These are phyloP conservation scores for Blastobotrys raffinosifermentans DNA, from an alignment of 1,139 yeast species.

Conservation along the genomic window DNA sequence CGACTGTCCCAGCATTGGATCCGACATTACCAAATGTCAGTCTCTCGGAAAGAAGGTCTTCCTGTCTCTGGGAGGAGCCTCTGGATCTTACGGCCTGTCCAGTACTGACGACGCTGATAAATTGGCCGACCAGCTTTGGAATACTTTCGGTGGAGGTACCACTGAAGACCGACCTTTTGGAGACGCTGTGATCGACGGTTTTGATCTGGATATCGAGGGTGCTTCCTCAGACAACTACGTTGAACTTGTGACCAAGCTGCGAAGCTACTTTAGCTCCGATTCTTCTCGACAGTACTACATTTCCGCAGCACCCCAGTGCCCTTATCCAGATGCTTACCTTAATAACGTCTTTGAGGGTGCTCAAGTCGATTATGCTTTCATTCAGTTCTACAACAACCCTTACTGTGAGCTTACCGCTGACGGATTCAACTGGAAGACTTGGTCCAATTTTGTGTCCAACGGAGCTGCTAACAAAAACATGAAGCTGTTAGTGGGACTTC, in stretches of 20 bases:
- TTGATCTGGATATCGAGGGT: constrained; percentile 63
- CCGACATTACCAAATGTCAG: constrained; percentile 82
- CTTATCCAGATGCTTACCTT: constrained; percentile 79
- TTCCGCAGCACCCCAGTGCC: constrained; percentile 94
- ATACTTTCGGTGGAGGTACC: constrained; percentile 73
- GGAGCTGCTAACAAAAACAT: constrained; percentile 59
- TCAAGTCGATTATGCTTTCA: constrained; percentile 73
- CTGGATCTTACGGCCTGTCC: constrained; percentile 69
- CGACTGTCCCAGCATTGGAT: constrained; percentile 37
- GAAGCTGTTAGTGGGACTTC: constrained; percentile 62
- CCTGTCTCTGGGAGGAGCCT: constrained; percentile 86
- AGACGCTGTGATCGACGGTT: constrained; percentile 57
- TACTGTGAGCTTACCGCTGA: constrained; percentile 45
- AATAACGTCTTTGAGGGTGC: constrained; percentile 59
- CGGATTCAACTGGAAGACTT: constrained; percentile 73
- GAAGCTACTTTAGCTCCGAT: constrained; percentile 44
- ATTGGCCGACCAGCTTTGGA: constrained; percentile 76
- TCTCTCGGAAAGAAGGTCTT: constrained; percentile 66
- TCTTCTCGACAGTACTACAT: constrained; percentile 53
- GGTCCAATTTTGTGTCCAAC: constrained; percentile 62
- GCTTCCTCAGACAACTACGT: constrained; percentile 39
- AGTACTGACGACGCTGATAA: constrained; percentile 53
- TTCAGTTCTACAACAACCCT: constrained; percentile 83
- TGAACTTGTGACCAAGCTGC: constrained; percentile 46
- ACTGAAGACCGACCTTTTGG: constrained; percentile 65